Evolutionary conservation across 2,329 filamentous ascomycete genomes (phyloP).

Genomic region (Pleoardoris graminearum): DNA sequence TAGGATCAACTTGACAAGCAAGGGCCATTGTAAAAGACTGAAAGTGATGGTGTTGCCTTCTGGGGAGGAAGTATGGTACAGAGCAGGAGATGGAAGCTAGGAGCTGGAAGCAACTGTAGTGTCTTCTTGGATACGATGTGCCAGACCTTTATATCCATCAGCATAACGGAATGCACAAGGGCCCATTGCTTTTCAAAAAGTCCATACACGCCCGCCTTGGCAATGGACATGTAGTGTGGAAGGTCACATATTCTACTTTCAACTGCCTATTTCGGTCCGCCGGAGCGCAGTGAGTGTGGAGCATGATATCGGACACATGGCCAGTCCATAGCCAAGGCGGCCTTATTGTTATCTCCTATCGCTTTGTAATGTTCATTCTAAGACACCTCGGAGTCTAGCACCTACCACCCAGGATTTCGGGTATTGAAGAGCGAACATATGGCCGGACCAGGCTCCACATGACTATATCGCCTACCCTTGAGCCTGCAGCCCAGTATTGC

Average conservation of each 20-base stretch:
- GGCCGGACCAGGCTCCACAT: neutral
- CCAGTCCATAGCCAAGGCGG: constrained; percentile 1
- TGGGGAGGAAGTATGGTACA: neutral
- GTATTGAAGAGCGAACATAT: neutral
- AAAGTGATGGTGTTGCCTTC: neutral
- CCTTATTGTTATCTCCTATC: neutral
- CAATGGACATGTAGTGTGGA: neutral
- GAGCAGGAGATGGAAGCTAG: neutral
- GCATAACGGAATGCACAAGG: neutral
- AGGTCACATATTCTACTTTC: neutral
- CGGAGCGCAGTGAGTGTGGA: neutral
- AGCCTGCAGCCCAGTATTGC: neutral
- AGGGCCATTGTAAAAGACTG: neutral
- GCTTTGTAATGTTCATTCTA: neutral
- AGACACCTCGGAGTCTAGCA: neutral
- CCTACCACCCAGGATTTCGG: neutral
- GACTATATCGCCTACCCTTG: neutral
- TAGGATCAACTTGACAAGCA: too few relatives aligned
- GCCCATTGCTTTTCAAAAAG: neutral
- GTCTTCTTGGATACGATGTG: neutral
- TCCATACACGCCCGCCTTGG: neutral
- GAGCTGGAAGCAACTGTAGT: neutral
- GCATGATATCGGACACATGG: neutral
- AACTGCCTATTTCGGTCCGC: neutral
- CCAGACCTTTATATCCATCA: neutral